phyloP scores from a whole-genome alignment of 2,329 filamentous ascomycete genomes.

The Sclerotinia minor region DNA sequence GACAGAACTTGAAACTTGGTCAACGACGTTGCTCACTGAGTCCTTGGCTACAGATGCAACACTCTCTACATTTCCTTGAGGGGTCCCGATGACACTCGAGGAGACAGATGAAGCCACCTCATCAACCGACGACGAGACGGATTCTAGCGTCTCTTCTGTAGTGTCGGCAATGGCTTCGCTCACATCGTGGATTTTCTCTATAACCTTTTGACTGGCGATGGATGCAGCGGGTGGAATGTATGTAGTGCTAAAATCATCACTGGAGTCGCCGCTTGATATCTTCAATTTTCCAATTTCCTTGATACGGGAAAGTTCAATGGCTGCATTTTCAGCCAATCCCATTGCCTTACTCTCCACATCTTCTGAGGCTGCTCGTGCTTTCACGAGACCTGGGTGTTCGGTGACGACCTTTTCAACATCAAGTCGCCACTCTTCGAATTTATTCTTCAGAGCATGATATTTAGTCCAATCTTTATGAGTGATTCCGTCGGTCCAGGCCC shows the following conservation, averaged over 20 bases:
- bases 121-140: constrained; percentile 33
- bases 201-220: constrained; percentile 43
- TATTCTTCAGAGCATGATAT: constrained; percentile 83
- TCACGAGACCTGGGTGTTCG: constrained; percentile 67
- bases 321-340: constrained; percentile 73
- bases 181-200: constrained; percentile 36
- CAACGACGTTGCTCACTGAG: constrained; percentile 35
- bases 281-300: constrained; percentile 88
- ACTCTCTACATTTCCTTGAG: constrained; percentile 41
- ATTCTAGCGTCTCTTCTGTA: constrained; percentile 37
- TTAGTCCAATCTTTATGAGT: constrained; percentile 98
- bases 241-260: constrained; percentile 75
- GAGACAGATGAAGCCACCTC: constrained; percentile 35
- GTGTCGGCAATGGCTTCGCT: constrained; percentile 36
- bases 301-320: constrained; percentile 74
- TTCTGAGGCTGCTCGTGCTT: constrained; percentile 66
- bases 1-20: constrained; percentile 38
- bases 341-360: constrained; percentile 78
- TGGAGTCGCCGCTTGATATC: constrained; percentile 69
- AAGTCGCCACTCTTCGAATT: constrained; percentile 80
- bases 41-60: constrained; percentile 41
- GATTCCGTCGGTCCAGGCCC: constrained; percentile 93
- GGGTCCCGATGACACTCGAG: constrained; percentile 33
- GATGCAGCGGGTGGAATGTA: constrained; percentile 59
- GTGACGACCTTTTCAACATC: constrained; percentile 77